A percentile compares a stretch with the other conserved stretches of the same genome.
Conservation (phyloP, 2,329 filamentous ascomycete species). For the Ophiostoma piceae region DNA sequence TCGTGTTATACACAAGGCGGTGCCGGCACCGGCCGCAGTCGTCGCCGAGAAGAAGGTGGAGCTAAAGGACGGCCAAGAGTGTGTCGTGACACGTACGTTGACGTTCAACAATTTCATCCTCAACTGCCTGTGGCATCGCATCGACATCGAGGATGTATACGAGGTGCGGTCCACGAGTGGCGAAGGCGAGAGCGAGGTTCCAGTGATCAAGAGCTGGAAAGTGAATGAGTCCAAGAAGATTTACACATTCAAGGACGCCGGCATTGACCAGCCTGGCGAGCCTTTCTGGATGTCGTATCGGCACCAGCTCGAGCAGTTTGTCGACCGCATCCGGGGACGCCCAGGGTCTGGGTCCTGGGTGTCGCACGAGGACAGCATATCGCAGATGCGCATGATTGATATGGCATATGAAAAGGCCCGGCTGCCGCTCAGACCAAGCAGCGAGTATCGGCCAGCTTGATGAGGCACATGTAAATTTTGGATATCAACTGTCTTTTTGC, state of each 20-base stretch:
- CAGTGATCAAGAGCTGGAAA: conserved; percentile 18
- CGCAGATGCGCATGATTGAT: conserved; percentile 44
- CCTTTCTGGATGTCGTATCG: conserved; percentile 42
- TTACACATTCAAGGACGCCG: conserved; percentile 36
- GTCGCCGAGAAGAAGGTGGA: background rate
- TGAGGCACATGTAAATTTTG: background rate
- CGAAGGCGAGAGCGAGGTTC: conserved; percentile 24
- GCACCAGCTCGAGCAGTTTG: conserved; percentile 46
- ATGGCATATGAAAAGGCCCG: conserved; percentile 41
- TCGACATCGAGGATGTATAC: conserved; percentile 37
- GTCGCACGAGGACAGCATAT: conserved; percentile 39
- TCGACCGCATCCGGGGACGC: conserved; percentile 40
- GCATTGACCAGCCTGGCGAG: conserved; percentile 32
- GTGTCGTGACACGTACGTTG: conserved; percentile 29
- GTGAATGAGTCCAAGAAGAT: conserved; percentile 32
- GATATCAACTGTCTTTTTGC: background rate
- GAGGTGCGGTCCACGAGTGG: conserved; percentile 30
- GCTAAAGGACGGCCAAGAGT: conserved; percentile 19
- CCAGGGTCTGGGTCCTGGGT: conserved; percentile 39
- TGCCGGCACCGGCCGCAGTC: conserved; percentile 6
- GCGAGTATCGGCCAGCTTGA: conserved; percentile 7
- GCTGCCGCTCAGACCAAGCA: conserved; percentile 27
- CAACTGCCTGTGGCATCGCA: conserved; percentile 34
- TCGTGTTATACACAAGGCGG: conserved; percentile 19
- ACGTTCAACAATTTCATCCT: conserved; percentile 33